Base-by-base conservation (phyloP, 2,329 filamentous ascomycete species). In the Aspergillus clavatus region DNA sequence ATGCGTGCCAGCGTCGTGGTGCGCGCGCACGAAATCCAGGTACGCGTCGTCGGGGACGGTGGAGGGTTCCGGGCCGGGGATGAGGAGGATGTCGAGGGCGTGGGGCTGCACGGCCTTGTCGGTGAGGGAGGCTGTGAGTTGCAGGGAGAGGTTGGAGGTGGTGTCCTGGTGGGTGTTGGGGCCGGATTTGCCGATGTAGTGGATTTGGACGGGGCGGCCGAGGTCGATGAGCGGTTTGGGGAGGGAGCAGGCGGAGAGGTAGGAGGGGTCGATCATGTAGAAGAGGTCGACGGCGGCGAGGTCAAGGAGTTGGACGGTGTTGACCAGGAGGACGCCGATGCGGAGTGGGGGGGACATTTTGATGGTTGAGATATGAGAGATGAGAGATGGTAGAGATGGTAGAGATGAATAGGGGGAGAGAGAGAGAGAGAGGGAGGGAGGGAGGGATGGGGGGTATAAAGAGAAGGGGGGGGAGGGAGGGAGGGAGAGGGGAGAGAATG, bases 221-320 rank as follows among this genome's bases (percentile, higher is more conserved):
- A 58, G 52, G 12, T 57, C 42, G 11, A 59, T 23, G 12, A 69
- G 46, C 2, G 61, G 53, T 31, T 54, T 48, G 2, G 68, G 66
- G 11, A 69, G 54, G 4, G 58, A 47, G 49, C 61, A 60, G 23
- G 54, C 56, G 19, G 42, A 16, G 19, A 71, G 47, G 46, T 58
- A 59, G 21, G 48, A 45, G 2, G 58, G 58, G 2, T 50, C 58
- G 12, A 62, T 45, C 65, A 72, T 72, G 45, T 56, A 57, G 40
- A 72, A 60, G 33, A 69, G 58, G 45, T 72, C 68, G 7, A 71
- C 54, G 14, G 62, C 55, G 10, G 63, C 57, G 29, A 70, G 48
- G 47, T 72, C 68, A 26, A 72, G 59, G 42, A 71, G 61, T 54
- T 72, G 68, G 33, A 69, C 58, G 1, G 56, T 52, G 7, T 58